Conservation (phyloP, 345 rosid genomes). For the Camelina neglecta region DNA sequence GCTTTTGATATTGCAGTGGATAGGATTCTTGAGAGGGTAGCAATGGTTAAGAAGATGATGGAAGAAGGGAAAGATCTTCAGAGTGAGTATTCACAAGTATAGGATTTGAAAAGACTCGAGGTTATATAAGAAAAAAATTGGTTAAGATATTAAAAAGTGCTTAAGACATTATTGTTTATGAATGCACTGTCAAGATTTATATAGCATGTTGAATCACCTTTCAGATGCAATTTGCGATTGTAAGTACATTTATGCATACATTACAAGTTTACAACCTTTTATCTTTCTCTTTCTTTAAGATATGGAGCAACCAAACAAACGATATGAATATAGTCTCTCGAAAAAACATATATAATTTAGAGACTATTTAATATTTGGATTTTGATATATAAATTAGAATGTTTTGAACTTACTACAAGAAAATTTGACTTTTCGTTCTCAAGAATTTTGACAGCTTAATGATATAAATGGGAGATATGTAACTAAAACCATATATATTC, state of each 20-base stretch:
- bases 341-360: background rate
- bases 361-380: background rate
- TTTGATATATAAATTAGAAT: background rate
- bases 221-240: constrained; percentile 2
- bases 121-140: background rate
- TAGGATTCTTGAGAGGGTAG: constrained; percentile 47
- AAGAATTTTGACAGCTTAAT: background rate
- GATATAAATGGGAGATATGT: background rate
- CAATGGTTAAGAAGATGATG: constrained; percentile 39
- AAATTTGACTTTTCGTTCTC: background rate
- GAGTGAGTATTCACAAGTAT: constrained; percentile 39
- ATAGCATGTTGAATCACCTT: background rate
- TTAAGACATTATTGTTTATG: background rate
- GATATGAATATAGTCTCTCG: background rate
- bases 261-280: background rate
- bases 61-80: constrained; percentile 31
- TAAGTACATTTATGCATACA: constrained; percentile 2
- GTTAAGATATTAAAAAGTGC: background rate
- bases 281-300: background rate
- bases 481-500: background rate
- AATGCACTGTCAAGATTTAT: background rate
- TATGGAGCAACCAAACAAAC: background rate
- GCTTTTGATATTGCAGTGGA: constrained; percentile 60
- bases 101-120: constrained; percentile 35
- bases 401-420: background rate